A percentile compares a stretch with the other conserved stretches of the same genome.
Evolutionary conservation across 768 basidiomycete species (phyloP).

Genomic region (Coprinellus aureogranulatus): DNA sequence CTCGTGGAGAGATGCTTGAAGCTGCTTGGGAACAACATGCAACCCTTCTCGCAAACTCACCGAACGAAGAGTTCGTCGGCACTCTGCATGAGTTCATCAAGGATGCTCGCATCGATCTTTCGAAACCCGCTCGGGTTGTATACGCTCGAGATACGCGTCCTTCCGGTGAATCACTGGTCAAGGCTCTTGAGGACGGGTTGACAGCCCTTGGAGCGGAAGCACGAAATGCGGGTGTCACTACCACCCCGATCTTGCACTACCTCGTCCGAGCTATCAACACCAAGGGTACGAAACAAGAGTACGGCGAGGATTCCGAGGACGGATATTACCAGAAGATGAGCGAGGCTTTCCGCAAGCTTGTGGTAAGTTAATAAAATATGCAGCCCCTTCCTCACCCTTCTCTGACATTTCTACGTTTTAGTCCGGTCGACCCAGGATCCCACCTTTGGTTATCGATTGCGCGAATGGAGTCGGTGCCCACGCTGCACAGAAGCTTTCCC

Average conservation of each 20-base stretch:
- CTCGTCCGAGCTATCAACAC: slow-evolving; percentile 89
- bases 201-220: slow-evolving; percentile 64
- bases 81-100: slow-evolving; percentile 62
- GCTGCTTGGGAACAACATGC: slow-evolving; percentile 89
- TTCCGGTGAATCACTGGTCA: slow-evolving; percentile 72
- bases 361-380: too few species aligned
- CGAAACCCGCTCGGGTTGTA: slow-evolving; percentile 76
- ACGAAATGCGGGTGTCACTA: slow-evolving; percentile 79
- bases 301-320: slow-evolving; percentile 76
- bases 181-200: slow-evolving; percentile 81
- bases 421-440: slow-evolving; percentile 55
- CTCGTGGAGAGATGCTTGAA: slow-evolving; percentile 96
- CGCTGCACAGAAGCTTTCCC: slow-evolving; percentile 59
- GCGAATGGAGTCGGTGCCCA: slow-evolving; percentile 96
- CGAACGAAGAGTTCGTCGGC: slow-evolving; percentile 68
- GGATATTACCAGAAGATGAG: slow-evolving; percentile 85
- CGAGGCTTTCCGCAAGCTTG: slow-evolving; percentile 77
- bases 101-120: slow-evolving; percentile 70
- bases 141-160: slow-evolving; percentile 94
- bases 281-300: slow-evolving; percentile 70
- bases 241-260: slow-evolving; percentile 95
- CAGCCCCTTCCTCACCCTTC: too few species aligned
- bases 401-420: too few species aligned
- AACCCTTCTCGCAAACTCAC: slow-evolving; percentile 83
- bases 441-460: slow-evolving; percentile 84